phyloP scores from a whole-genome alignment of 2,329 filamentous ascomycete species.

The Sarocladium brachiariae region DNA sequence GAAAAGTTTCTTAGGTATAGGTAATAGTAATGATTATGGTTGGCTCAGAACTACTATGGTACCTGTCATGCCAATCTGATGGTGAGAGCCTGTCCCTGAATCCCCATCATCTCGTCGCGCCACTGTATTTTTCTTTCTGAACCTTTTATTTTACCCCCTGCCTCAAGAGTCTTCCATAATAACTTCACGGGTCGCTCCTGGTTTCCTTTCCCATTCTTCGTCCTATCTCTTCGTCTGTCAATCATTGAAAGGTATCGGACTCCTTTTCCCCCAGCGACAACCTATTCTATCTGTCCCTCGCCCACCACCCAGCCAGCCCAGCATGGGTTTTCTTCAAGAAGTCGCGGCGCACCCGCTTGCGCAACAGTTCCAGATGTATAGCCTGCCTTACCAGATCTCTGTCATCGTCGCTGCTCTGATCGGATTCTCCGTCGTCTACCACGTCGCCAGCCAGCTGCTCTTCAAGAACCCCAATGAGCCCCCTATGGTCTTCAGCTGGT shows the following conservation, averaged over 20 bases:
- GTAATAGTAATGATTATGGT: slow-evolving; percentile 5
- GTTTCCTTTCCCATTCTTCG: neutral
- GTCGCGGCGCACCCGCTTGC: slow-evolving; percentile 40
- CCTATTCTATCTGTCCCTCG: too few species aligned
- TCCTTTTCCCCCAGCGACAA: too few species aligned
- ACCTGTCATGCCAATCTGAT: neutral
- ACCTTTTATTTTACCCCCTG: neutral
- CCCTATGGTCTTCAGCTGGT: slow-evolving; percentile 73
- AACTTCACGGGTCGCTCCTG: slow-evolving; percentile 2
- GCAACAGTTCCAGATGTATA: slow-evolving; percentile 42
- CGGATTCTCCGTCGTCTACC: slow-evolving; percentile 59
- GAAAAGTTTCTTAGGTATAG: neutral
- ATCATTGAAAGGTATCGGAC: too few species aligned
- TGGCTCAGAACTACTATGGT: neutral
- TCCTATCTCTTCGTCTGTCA: neutral
- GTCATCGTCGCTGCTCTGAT: slow-evolving; percentile 38
- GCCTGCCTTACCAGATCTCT: slow-evolving; percentile 39
- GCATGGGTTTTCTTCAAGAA: slow-evolving; percentile 52
- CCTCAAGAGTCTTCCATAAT: slow-evolving; percentile 3
- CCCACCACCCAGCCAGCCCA: slow-evolving; percentile 11
- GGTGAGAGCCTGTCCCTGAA: slow-evolving; percentile 3
- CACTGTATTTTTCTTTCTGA: slow-evolving; percentile 1
- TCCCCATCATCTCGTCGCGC: slow-evolving; percentile 3
- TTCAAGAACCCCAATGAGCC: slow-evolving; percentile 78
- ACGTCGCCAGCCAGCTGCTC: slow-evolving; percentile 73